phyloP scores from a whole-genome alignment of 179 eudicot species.

The Gypsophila paniculata region DNA sequence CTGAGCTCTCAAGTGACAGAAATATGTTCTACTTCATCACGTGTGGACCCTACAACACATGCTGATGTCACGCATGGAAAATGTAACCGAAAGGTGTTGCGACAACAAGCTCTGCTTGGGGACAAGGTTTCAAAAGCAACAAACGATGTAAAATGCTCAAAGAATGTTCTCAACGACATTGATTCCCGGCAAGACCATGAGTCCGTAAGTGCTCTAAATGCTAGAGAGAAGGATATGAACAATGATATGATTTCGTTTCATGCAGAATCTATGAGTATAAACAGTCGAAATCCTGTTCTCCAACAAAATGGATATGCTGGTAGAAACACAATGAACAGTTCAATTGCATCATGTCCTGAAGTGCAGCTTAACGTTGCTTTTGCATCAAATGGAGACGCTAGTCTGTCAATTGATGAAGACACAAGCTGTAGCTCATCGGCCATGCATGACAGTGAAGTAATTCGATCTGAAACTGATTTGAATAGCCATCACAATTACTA shows the following conservation, averaged over 20 bases:
- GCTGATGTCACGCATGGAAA: constrained; percentile 10
- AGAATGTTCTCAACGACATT: constrained; percentile 4
- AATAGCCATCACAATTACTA: neutral
- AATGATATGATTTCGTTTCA: constrained; percentile 9
- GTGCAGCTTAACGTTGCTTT: constrained; percentile 16
- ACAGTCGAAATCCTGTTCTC: neutral
- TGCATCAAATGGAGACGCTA: constrained; percentile 16
- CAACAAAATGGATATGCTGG: constrained; percentile 23
- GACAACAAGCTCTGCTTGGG: constrained; percentile 18
- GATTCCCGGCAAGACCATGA: neutral
- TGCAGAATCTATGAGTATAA: constrained; percentile 24
- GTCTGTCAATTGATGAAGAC: constrained; percentile 10
- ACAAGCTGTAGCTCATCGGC: constrained; percentile 13
- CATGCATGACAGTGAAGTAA: neutral
- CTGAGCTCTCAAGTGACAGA: constrained; percentile 6
- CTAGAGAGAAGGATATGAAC: constrained; percentile 22
- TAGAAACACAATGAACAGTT: constrained; percentile 18
- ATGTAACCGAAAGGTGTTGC: constrained; percentile 22
- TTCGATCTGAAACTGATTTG: constrained; percentile 8
- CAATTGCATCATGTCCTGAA: constrained; percentile 15
- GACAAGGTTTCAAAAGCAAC: constrained; percentile 14
- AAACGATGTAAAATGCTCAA: neutral
- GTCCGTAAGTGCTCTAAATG: constrained; percentile 16
- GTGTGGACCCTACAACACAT: constrained; percentile 17
- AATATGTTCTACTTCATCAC: constrained; percentile 30